Percentiles rank a stretch among this genome's conserved stretches.
These are phyloP conservation scores for Ascodesmis nigricans DNA, from an alignment of 495 filamentous ascomycete genomes.

Conservation along the genomic window DNA sequence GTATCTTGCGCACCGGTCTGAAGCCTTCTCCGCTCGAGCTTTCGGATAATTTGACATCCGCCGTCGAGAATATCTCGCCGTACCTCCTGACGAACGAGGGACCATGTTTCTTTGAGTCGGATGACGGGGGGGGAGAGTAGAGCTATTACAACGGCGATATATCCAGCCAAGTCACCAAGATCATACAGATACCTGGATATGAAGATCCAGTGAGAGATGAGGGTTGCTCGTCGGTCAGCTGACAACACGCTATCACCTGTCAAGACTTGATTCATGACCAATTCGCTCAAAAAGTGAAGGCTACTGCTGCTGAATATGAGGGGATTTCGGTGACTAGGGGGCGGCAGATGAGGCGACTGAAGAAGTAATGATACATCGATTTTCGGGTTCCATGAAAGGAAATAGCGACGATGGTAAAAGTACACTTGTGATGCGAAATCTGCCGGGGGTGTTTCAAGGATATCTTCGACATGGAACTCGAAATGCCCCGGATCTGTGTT, in stretches of 20 bases:
- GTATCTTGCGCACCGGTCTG: conserved; percentile 11
- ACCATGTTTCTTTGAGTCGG: conserved; percentile 22
- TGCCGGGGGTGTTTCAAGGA: too few relatives aligned
- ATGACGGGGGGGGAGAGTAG: conserved; percentile 22
- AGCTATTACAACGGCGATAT: conserved; percentile 21
- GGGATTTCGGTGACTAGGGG: conserved; percentile 20
- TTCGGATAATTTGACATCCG: conserved; percentile 17
- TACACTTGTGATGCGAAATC: conserved; percentile 21
- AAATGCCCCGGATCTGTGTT: too few relatives aligned
- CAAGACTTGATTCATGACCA: conserved; percentile 20
- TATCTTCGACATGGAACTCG: too few relatives aligned
- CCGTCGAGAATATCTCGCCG: conserved; percentile 13
- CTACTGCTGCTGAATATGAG: conserved; percentile 21
- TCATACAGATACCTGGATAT: conserved; percentile 18
- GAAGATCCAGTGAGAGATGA: conserved; percentile 21
- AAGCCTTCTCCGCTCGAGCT: conserved; percentile 19
- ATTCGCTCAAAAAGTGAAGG: conserved; percentile 22
- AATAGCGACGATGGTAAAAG: conserved; percentile 20
- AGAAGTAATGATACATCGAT: conserved; percentile 21
- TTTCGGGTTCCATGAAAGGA: conserved; percentile 20
- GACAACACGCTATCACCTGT: conserved; percentile 17
- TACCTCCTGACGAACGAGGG: conserved; percentile 12
- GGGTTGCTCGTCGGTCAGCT: conserved; percentile 14
- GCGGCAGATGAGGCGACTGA: conserved; percentile 18
- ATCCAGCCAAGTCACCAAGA: conserved; percentile 22